Evolutionary conservation across 768 basidiomycete species (phyloP).

Genomic region (Amanita rimosa): DNA sequence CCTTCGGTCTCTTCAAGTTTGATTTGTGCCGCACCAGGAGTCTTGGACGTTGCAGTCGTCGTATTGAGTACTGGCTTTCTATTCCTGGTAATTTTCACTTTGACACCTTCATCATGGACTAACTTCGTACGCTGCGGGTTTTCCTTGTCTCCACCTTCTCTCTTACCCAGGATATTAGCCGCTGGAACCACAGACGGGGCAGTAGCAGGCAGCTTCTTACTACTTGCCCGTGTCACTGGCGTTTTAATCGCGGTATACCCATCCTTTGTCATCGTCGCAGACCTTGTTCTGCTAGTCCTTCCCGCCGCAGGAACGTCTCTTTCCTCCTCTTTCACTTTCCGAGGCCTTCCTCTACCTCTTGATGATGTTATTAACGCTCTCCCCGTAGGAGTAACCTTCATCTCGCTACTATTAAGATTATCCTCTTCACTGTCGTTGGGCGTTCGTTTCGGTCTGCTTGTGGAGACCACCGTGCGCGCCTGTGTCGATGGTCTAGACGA

Average conservation of each 20-base stretch:
- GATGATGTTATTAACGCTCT: not conserved
- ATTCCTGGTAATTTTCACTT: constrained; percentile 1
- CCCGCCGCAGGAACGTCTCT: not conserved
- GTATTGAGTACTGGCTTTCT: not conserved
- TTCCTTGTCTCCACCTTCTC: not conserved
- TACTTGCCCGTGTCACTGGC: constrained; percentile 1
- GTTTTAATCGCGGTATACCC: not conserved
- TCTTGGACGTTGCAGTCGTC: not conserved
- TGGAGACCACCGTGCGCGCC: not conserved
- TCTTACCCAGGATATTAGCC: not conserved
- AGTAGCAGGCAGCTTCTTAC: constrained; percentile 1
- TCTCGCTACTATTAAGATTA: not conserved
- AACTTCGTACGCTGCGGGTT: not conserved
- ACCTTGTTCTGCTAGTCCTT: not conserved
- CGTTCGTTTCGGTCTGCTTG: not conserved
- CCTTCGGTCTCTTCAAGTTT: constrained; percentile 1
- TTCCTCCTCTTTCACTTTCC: constrained; percentile 3
- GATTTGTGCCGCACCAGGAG: not conserved
- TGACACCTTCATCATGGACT: not conserved
- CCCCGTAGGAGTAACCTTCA: not conserved
- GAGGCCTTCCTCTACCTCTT: constrained; percentile 1
- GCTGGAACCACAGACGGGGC: constrained; percentile 2
- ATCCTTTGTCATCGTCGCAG: not conserved
- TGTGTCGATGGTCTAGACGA: not conserved
- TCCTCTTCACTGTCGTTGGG: not conserved